These are phyloP conservation scores for Trichoderma arundinaceum DNA, from an alignment of 2,329 filamentous ascomycete species.

Conservation along the genomic window DNA sequence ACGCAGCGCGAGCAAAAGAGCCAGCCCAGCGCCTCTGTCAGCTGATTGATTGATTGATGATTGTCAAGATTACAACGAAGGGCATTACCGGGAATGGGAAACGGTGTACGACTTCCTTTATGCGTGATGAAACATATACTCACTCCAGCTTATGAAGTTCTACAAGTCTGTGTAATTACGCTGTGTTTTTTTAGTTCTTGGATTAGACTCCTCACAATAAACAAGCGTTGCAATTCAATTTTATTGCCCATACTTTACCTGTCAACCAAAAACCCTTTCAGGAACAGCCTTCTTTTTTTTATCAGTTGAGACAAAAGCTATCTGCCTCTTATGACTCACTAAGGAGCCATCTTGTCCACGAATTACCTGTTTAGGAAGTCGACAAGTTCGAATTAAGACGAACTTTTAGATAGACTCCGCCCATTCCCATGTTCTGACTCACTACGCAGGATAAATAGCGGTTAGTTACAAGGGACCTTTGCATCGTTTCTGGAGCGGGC, in stretches of 20 bases:
- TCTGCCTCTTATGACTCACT: constrained; percentile 5
- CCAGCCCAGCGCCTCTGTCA: constrained; percentile 31
- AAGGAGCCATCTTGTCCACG: background rate
- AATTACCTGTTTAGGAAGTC: background rate
- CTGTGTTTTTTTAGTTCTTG: background rate
- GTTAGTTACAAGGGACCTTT: background rate
- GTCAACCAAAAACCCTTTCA: too few species aligned
- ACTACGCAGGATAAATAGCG: background rate
- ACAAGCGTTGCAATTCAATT: background rate
- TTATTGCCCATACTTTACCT: background rate
- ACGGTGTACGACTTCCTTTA: constrained; percentile 15
- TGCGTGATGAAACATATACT: constrained; percentile 22
- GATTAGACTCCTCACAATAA: constrained; percentile 10
- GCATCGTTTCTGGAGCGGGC: background rate
- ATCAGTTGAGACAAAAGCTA: background rate
- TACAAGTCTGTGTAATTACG: constrained; percentile 2
- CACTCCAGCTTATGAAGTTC: background rate
- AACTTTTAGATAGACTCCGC: background rate
- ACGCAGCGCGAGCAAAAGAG: constrained; percentile 36
- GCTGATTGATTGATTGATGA: constrained; percentile 18
- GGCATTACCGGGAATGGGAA: constrained; percentile 15
- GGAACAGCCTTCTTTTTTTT: background rate
- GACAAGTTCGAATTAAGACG: background rate
- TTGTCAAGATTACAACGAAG: constrained; percentile 19
- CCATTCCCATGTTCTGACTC: background rate